Evolutionary conservation across 148 eudicot species (phyloP).

Genomic region (Euryodendron excelsum): DNA sequence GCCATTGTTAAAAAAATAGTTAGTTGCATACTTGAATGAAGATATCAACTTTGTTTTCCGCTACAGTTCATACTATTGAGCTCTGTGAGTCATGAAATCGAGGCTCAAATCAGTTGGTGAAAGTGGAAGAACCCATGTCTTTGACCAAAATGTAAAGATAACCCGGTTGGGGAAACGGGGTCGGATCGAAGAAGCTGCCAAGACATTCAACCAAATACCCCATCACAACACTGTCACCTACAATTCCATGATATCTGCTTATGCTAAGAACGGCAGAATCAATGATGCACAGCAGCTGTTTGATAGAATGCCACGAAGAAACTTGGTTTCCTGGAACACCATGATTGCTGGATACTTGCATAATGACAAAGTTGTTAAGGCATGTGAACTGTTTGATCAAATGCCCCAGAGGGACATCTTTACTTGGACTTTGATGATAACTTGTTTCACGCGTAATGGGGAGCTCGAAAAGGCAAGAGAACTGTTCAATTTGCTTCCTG

Average conservation of each 20-base stretch:
- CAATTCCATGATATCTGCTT: conserved; percentile 21
- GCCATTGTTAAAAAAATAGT: no score
- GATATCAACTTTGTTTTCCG: no score
- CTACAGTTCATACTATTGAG: no score
- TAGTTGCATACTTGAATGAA: no score
- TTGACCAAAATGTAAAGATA: conserved; percentile 12
- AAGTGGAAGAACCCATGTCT: background rate
- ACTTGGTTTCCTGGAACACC: conserved; percentile 39
- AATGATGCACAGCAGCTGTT: conserved; percentile 12
- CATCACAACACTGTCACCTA: conserved; percentile 12
- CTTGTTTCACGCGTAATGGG: conserved; percentile 13
- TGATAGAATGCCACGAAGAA: conserved; percentile 7
- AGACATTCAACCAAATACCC: conserved; percentile 9
- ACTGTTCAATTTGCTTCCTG: conserved; percentile 43
- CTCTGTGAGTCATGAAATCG: conserved; percentile 5
- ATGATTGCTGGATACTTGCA: conserved; percentile 46
- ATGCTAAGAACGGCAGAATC: conserved; percentile 9
- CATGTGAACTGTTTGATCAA: conserved; percentile 37
- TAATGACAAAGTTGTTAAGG: conserved; percentile 27
- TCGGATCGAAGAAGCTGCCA: conserved; percentile 18
- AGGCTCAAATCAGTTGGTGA: conserved; percentile 9
- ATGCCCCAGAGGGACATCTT: conserved; percentile 22
- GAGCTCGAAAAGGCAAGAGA: conserved; percentile 25
- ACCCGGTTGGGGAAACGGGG: conserved; percentile 20
- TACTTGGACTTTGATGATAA: conserved; percentile 22